phyloP scores from a whole-genome alignment of 2,329 filamentous ascomycete species.

The Ophiostoma sp. region DNA sequence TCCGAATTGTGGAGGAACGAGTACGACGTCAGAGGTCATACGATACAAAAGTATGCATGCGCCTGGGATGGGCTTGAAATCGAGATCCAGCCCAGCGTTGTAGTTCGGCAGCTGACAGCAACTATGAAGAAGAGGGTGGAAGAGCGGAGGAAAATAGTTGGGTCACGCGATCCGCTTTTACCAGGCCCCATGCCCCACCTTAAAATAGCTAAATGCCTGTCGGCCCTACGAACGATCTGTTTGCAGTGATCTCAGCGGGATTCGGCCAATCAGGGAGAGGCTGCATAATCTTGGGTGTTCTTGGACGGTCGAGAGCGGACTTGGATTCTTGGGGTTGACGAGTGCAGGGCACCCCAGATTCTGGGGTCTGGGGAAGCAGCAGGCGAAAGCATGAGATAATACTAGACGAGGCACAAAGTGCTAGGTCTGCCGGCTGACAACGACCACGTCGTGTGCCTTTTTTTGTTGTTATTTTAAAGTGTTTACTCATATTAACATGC shows the following conservation, averaged over 20 bases:
- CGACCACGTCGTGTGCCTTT: neutral
- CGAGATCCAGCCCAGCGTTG: neutral
- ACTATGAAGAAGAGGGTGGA: neutral
- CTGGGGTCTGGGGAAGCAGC: neutral
- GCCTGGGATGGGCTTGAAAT: neutral
- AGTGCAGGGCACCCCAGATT: neutral
- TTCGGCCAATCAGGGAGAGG: neutral
- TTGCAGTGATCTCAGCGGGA: neutral
- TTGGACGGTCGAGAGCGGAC: neutral
- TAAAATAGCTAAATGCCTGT: neutral
- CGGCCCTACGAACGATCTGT: slow-evolving; percentile 4
- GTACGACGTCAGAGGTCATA: neutral
- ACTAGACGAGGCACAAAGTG: neutral
- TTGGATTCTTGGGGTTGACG: neutral
- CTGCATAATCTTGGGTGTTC: neutral
- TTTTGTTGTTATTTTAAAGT: neutral
- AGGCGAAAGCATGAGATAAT: no score
- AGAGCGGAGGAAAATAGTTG: neutral
- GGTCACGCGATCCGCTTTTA: slow-evolving; percentile 1
- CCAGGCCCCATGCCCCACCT: slow-evolving; percentile 2
- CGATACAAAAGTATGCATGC: neutral
- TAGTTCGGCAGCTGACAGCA: neutral
- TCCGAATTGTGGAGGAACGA: neutral
- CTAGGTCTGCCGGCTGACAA: neutral
- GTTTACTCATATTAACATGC: neutral